Evolutionary conservation across 225 moss, liverwort and hornwort species (phyloP).

Genomic region (Pleurozium schreberi): DNA sequence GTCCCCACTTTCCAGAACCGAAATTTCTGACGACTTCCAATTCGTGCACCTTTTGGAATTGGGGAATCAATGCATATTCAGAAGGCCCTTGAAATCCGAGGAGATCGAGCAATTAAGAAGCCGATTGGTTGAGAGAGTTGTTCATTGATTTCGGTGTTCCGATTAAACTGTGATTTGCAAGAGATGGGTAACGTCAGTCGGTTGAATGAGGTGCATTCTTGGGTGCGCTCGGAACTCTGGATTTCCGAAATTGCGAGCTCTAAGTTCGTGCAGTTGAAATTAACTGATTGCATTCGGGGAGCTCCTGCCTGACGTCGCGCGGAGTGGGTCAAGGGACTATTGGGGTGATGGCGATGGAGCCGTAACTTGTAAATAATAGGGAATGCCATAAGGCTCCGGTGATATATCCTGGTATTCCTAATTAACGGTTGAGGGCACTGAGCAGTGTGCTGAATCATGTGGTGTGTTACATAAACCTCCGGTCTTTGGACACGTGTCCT

Average conservation of each 20-base stretch:
- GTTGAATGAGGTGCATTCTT: not conserved
- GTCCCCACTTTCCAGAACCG: not conserved
- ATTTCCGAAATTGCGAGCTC: not conserved
- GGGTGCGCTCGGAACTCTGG: not conserved
- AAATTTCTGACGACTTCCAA: not conserved
- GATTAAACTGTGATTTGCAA: not conserved
- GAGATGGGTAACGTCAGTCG: not conserved
- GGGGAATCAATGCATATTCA: not conserved
- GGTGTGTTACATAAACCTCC: not conserved
- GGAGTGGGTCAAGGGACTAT: not conserved
- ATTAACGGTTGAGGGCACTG: not conserved
- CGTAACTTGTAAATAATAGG: not conserved
- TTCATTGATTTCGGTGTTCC: not conserved
- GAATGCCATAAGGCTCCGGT: conserved; percentile 1
- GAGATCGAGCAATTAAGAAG: not conserved
- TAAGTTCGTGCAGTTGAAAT: not conserved
- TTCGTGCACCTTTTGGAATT: not conserved
- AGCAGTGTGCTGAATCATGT: conserved; percentile 4
- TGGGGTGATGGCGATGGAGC: not conserved
- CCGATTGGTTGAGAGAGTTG: not conserved
- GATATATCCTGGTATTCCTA: not conserved
- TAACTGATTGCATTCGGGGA: not conserved
- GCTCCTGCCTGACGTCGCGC: too few relatives aligned
- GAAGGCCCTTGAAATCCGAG: not conserved
- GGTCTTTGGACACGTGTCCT: not conserved